phyloP scores from a whole-genome alignment of 176 grass and related monocot genomes.

The Bromus sterilis region DNA sequence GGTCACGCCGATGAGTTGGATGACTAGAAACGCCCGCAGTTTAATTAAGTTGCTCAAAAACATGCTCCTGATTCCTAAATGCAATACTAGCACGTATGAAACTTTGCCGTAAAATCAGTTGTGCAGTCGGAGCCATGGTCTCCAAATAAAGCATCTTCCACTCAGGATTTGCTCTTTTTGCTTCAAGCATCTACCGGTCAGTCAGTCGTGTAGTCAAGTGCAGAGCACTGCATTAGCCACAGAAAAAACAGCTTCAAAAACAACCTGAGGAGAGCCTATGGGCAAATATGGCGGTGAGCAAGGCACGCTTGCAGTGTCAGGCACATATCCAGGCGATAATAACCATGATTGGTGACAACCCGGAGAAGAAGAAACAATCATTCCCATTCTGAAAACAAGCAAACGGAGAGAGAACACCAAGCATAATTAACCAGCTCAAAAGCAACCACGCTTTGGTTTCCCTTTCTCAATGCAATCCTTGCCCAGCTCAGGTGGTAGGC shows the following conservation, averaged over 20 bases:
- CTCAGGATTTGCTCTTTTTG: background rate
- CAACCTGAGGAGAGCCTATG: background rate
- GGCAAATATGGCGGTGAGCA: background rate
- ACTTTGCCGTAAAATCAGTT: background rate
- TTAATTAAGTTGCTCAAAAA: too few relatives aligned
- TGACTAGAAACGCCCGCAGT: too few relatives aligned
- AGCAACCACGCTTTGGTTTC: conserved; percentile 4
- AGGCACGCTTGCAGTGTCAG: background rate
- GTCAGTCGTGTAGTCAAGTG: background rate
- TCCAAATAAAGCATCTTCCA: background rate
- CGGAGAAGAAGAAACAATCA: background rate
- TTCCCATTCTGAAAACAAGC: background rate
- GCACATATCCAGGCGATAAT: background rate
- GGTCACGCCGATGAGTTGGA: too few relatives aligned
- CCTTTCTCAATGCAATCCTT: background rate
- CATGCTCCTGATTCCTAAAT: too few relatives aligned
- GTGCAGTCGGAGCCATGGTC: background rate
- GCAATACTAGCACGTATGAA: background rate
- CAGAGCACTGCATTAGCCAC: background rate
- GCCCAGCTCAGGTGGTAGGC: background rate
- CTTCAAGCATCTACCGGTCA: background rate
- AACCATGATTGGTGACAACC: conserved; percentile 16
- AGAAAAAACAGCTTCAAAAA: background rate
- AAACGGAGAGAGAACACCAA: background rate
- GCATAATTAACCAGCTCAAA: conserved; percentile 1